Conservation (phyloP, 495 filamentous ascomycete species). For the Bathelium albidoporum region DNA sequence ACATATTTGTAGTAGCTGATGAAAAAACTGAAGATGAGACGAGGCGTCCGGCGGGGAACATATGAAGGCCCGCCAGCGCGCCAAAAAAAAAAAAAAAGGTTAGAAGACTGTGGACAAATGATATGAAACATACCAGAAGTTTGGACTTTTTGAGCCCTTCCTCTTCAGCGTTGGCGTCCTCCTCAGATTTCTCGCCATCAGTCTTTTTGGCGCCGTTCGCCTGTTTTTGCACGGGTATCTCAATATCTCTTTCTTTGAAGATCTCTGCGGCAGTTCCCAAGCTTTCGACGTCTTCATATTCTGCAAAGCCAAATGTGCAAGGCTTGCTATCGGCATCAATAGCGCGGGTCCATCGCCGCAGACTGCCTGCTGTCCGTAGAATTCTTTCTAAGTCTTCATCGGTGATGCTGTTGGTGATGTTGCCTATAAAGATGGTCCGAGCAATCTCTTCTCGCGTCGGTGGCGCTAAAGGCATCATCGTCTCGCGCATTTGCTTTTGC, state of each 20-base stretch:
- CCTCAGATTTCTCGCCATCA: conserved; percentile 13
- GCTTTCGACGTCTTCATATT: conserved; percentile 88
- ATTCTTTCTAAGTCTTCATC: conserved; percentile 80
- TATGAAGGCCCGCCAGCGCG: too few species aligned
- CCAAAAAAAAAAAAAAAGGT: background rate
- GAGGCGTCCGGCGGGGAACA: background rate
- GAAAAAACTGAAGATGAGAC: background rate
- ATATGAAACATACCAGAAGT: conserved; percentile 41
- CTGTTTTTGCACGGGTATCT: conserved; percentile 74
- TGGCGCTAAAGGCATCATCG: conserved; percentile 66
- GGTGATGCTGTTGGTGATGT: conserved; percentile 65
- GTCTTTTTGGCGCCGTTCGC: conserved; percentile 34
- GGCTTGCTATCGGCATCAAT: conserved; percentile 74
- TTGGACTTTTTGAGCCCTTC: conserved; percentile 57
- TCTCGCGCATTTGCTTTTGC: conserved; percentile 48
- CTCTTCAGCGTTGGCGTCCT: conserved; percentile 42
- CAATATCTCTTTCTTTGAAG: conserved; percentile 56
- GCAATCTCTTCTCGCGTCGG: conserved; percentile 85
- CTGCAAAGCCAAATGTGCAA: conserved; percentile 88
- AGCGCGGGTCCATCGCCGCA: conserved; percentile 77
- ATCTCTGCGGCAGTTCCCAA: conserved; percentile 79
- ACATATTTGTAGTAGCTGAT: too few species aligned
- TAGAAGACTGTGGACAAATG: conserved; percentile 11
- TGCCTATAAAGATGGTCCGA: conserved; percentile 81
- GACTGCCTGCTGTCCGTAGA: conserved; percentile 61